Base-by-base conservation (phyloP, 257 asterid species). In the Paulownia fortunei region DNA sequence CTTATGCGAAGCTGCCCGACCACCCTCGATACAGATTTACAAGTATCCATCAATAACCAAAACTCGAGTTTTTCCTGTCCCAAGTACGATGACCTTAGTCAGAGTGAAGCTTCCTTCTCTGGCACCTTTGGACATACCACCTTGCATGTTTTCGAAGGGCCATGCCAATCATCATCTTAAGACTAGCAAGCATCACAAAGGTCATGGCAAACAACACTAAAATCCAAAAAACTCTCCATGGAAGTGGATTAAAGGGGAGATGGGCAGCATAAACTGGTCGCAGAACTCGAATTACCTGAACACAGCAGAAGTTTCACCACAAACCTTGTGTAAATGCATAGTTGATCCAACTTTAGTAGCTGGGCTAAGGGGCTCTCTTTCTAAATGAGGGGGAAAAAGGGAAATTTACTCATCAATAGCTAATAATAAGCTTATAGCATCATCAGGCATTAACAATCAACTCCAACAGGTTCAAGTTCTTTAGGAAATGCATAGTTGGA, bases 261-360 rank as follows among this genome's bases (percentile, higher is more conserved):
- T 86, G 98, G 82, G 99, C 96, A 0, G 91, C 94, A 52, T 88
- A 96, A 69, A 96, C 98, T 0, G 99, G 99, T 27, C 89, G 82
- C 23, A 96, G 80, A 44, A 93, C 98, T 58, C 97, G 89, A 81
- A 96, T 86, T 55, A 93, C 99, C 99, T 93, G 82, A 46, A 36
- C 42, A 54, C 18, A 55, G 24, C 26, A 73, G 41, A 81, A 78
- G 72, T 11, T 56, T 51, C 27, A 82, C 65, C 54, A 79, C 69
- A 58, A 12, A 37, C 26, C 61, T 16, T 44, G 1, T 26, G 74
- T 21, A n/a, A 19, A 55, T 19, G 54, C 76, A 34, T n/a, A 72
- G 39, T 24, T 59, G 66, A 46, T 5, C 23, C 8, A 74, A 27
- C 24, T 60, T 60, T 61, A 61, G 34, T 16, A 63, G 64, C 58